Evolutionary conservation across 306 rosid species (phyloP).

Genomic region (Rosa persica): DNA sequence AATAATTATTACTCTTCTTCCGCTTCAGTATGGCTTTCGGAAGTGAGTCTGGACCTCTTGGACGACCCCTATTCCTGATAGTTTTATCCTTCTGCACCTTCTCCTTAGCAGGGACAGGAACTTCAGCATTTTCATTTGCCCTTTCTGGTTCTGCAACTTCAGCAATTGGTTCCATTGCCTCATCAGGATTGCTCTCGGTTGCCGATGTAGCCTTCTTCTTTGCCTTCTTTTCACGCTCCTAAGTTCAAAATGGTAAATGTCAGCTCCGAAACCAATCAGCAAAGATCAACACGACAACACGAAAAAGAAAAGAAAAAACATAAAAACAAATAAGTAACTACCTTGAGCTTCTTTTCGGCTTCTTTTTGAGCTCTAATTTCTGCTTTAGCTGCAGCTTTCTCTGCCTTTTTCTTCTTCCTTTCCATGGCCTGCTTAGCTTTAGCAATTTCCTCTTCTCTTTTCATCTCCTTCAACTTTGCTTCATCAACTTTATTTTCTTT

Average conservation of each 20-base stretch:
- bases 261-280: conserved; percentile 9
- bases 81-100: conserved; percentile 51
- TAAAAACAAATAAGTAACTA: conserved; percentile 20
- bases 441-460: conserved; percentile 85
- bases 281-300: conserved; percentile 38
- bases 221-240: conserved; percentile 90
- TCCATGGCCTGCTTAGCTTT: conserved; percentile 86
- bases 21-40: conserved; percentile 69
- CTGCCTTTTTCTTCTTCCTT: conserved; percentile 78
- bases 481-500: conserved; percentile 57
- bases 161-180: conserved; percentile 36
- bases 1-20: conserved; percentile 58
- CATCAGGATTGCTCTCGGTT: conserved; percentile 42
- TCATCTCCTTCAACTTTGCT: conserved; percentile 70
- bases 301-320: neutral
- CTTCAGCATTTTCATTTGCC: conserved; percentile 43
- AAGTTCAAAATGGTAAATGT: conserved; percentile 25
- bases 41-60: conserved; percentile 48
- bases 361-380: conserved; percentile 77
- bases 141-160: conserved; percentile 57
- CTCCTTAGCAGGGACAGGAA: conserved; percentile 38
- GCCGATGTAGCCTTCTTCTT: conserved; percentile 69
- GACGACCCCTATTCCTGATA: conserved; percentile 50
- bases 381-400: conserved; percentile 85
- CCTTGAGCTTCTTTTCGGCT: conserved; percentile 94